phyloP scores from a whole-genome alignment of 2,329 filamentous ascomycete genomes.

The Penicillium sp. region DNA sequence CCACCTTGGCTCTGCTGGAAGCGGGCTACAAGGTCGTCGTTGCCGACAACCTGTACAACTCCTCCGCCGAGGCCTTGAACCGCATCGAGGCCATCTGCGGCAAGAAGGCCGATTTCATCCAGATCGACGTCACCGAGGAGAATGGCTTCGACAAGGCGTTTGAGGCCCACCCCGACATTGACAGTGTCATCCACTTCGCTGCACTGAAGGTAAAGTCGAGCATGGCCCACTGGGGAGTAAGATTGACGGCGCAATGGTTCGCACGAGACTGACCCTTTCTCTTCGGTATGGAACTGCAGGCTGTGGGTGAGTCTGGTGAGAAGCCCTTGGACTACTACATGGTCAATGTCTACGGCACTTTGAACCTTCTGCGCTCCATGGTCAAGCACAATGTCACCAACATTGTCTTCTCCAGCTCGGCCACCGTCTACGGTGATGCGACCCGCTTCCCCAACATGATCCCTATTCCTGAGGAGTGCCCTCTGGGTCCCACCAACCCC shows the following conservation, averaged over 20 bases:
- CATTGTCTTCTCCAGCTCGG: conserved; percentile 97
- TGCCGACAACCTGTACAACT: conserved; percentile 96
- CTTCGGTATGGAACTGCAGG: conserved; percentile 46
- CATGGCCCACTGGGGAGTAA: not conserved
- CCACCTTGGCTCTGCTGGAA: conserved; percentile 81
- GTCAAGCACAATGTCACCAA: conserved; percentile 83
- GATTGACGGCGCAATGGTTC: not conserved
- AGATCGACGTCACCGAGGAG: conserved; percentile 84
- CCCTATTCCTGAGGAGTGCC: conserved; percentile 94
- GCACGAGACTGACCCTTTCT: not conserved
- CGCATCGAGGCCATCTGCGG: conserved; percentile 92
- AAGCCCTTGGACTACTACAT: conserved; percentile 96
- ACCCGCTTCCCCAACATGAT: conserved; percentile 98
- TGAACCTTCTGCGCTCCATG: conserved; percentile 82
- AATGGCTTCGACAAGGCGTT: conserved; percentile 80
- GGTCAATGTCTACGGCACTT: conserved; percentile 90
- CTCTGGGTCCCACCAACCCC: conserved; percentile 91
- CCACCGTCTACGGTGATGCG: conserved; percentile 96
- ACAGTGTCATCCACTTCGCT: conserved; percentile 98
- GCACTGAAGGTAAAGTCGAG: conserved; percentile 68
- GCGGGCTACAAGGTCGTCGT: conserved; percentile 96
- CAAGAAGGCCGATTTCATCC: conserved; percentile 76
- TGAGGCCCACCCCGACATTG: conserved; percentile 80
- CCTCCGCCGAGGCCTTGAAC: conserved; percentile 81
- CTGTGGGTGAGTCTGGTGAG: conserved; percentile 89